Percentiles rank a stretch among this genome's conserved stretches.
phyloP scores from a whole-genome alignment of 371 early-diverging fungal genomes.

The Mortierella sp. region DNA sequence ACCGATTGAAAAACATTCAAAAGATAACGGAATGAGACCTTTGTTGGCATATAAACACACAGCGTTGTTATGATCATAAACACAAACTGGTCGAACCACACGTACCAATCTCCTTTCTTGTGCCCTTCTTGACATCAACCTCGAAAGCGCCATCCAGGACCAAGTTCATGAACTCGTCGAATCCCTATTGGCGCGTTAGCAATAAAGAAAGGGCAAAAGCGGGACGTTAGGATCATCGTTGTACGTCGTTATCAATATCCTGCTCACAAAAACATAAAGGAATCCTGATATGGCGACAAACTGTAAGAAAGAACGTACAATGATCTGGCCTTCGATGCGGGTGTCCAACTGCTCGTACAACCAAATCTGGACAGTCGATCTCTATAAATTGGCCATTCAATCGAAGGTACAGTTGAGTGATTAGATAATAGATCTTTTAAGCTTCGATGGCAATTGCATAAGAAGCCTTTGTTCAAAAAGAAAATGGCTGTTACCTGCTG shows the following conservation, averaged over 20 bases:
- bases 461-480: neutral
- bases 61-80: neutral
- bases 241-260: neutral
- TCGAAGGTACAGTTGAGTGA: neutral
- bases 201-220: neutral
- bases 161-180: conserved; percentile 98
- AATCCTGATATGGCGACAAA: neutral
- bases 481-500: conserved; percentile 69
- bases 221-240: neutral
- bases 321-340: conserved; percentile 93
- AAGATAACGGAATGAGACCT: no score
- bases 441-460: neutral
- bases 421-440: no score
- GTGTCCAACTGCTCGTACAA: conserved; percentile 89
- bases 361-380: conserved; percentile 94
- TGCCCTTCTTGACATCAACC: conserved; percentile 81
- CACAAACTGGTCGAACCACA: neutral
- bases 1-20: neutral
- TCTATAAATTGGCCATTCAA: conserved; percentile 61
- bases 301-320: conserved; percentile 65
- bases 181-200: conserved; percentile 75
- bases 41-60: neutral
- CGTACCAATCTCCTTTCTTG: conserved; percentile 72
- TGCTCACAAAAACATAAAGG: neutral
- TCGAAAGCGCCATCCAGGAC: conserved; percentile 94